Percentiles rank a stretch among this genome's conserved stretches.
phyloP scores from a whole-genome alignment of 116 monocot genomes.

The Phalaenopsis hybrid region DNA sequence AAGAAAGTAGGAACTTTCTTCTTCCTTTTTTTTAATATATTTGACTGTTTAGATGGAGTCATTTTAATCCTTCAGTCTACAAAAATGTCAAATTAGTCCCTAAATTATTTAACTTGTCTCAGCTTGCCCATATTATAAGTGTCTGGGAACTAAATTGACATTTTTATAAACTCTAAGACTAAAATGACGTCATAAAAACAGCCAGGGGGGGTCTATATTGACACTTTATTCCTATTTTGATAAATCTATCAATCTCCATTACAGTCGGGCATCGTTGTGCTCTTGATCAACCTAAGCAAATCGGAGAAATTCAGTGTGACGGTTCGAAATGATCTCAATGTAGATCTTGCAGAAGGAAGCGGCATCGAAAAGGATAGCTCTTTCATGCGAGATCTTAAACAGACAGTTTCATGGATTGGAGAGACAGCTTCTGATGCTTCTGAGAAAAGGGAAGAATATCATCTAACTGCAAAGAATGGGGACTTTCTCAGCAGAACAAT shows the following conservation, averaged over 20 bases:
- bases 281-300: slow-evolving; percentile 62
- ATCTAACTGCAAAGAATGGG: slow-evolving; percentile 44
- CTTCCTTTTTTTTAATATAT: not conserved
- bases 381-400: slow-evolving; percentile 31
- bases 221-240: too few species aligned
- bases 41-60: too few species aligned
- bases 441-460: slow-evolving; percentile 52
- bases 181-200: too few species aligned
- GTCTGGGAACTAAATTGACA: too few species aligned
- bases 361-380: slow-evolving; percentile 14
- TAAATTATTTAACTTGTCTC: too few species aligned
- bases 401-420: slow-evolving; percentile 37
- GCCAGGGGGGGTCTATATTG: too few species aligned
- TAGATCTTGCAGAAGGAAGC: slow-evolving; percentile 12
- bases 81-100: too few species aligned
- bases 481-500: slow-evolving; percentile 33
- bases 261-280: slow-evolving; percentile 51
- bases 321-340: slow-evolving; percentile 44
- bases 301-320: slow-evolving; percentile 31
- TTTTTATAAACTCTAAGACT: too few species aligned
- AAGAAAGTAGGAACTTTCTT: slow-evolving; percentile 23
- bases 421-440: slow-evolving; percentile 18
- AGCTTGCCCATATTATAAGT: too few species aligned
- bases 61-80: too few species aligned
- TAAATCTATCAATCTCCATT: not conserved